A percentile compares a stretch with the other conserved stretches of the same genome.
phyloP scores from a whole-genome alignment of 2,329 filamentous ascomycete species.

The Exophiala phaeomuriformis region DNA sequence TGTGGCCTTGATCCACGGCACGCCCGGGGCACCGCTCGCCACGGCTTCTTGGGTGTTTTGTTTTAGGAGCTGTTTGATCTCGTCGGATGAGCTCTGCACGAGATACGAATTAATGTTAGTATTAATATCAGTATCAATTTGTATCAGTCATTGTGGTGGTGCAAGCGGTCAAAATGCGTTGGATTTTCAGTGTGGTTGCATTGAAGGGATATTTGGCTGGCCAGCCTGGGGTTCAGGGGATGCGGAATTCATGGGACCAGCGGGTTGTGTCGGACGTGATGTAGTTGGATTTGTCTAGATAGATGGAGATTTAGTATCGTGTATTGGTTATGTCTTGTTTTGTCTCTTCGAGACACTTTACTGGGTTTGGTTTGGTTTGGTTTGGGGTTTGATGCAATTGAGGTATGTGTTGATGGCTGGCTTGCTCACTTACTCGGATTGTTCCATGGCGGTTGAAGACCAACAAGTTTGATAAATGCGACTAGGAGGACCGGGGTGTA shows the following conservation, averaged over 20 bases:
- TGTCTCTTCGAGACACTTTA: too few relatives aligned
- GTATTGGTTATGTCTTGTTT: neutral
- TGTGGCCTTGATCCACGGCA: slow-evolving; percentile 53
- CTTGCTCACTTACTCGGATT: too few relatives aligned
- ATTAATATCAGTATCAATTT: too few relatives aligned
- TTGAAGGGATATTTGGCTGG: slow-evolving; percentile 49
- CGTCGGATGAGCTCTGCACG: slow-evolving; percentile 8
- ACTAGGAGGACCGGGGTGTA: slow-evolving; percentile 55
- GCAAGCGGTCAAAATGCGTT: too few relatives aligned
- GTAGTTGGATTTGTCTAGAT: slow-evolving; percentile 53
- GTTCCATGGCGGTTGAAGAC: slow-evolving; percentile 47
- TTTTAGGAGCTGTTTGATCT: slow-evolving; percentile 39
- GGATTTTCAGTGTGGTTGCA: slow-evolving; percentile 38
- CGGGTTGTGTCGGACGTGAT: slow-evolving; percentile 48
- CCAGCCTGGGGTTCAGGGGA: slow-evolving; percentile 49
- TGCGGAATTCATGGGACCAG: slow-evolving; percentile 46
- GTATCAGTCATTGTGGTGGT: too few relatives aligned
- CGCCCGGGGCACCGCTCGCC: slow-evolving; percentile 50
- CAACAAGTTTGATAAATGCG: slow-evolving; percentile 51
- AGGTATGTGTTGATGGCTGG: too few relatives aligned
- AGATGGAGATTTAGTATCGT: neutral
- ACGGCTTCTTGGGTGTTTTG: slow-evolving; percentile 48
- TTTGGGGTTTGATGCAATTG: too few relatives aligned
- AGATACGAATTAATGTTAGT: too few relatives aligned
- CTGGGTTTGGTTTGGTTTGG: too few relatives aligned